Base-by-base conservation (phyloP, 176 grass and related monocot genomes). In the Hyparrhenia diplandra region DNA sequence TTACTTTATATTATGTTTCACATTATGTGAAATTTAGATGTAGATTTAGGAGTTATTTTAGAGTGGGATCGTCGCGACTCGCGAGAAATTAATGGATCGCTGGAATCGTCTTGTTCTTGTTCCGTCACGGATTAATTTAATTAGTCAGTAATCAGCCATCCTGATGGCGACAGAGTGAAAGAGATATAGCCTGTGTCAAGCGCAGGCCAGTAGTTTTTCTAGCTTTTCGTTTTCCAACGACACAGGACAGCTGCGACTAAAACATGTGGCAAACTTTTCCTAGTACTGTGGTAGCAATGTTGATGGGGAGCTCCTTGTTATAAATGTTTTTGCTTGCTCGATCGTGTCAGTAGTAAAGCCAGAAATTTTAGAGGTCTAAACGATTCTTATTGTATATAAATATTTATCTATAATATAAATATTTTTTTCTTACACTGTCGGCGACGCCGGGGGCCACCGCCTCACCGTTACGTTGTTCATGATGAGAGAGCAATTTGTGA, bases 191-290 rank as follows among this genome's bases (percentile, higher is more conserved):
- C 17, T 0, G 13, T 13, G 42, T 31, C 65, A 49, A 52, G 40
- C 39, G 10, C 39, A 2, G 72, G 54, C 54, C 8, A 57, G 24
- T 57, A 57, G 8, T n/a, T 55, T 55, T n/a, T 10, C 20, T 4
- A n/a, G n/a, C n/a, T 11, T 47, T 3, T 5, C 0, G 13, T 69
- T 36, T 69, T 21, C 64, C 20, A 39, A 55, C 8, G 64, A 37
- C 35, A 82, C 67, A 52, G 23, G 65, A 17, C 41, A 64, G 55
- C 55, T 10, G 23, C 58, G 36, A 6, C 13, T 27, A 41, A 67
- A 20, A 52, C 32, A 72, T 72, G 67, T 78, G 74, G 45, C 77
- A 66, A 78, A 77, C 34, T 55, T 73, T 74, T 73, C 29, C 67
- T 83, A 45, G 58, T 62, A 79, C 74, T 42, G 21, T 61, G 35